Evolutionary conservation across 2,329 filamentous ascomycete genomes (phyloP), one percentile per base, ranked within the genome.

Genomic region (Venturia pyrina): DNA sequence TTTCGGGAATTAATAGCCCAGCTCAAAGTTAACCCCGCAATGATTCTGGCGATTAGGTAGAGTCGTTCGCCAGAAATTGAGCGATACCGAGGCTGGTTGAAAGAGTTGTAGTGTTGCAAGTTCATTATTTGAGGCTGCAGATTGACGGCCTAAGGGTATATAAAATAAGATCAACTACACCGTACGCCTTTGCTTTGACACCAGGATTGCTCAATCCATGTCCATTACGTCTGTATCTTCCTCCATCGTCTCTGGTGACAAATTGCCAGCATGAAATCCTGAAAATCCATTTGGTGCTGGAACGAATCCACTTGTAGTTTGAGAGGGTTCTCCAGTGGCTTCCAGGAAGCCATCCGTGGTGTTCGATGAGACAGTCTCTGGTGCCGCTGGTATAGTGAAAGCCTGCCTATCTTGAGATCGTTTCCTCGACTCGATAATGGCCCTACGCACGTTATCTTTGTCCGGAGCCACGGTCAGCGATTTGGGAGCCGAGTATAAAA

Each of bases 401-500:
- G 56, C 60, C 24, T 66, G 65, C 41, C 65, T 81, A 70, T 89
- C 85, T 64, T 89, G 80, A 43, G 86, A 81, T 65, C 91, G 83
- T 60, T 84, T 84, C 64, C 91, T 83, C 2, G 90, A 86, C 75
- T 96, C 93, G 64, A 93, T 80, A 69, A 97, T 92, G 10, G 91
- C 91, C 75, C 88, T 91, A 67, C 91, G 83, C 68, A 96, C 90
- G 68, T 84, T 88, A 68, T 80, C 80, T 74, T 93, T 89, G 40
- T 88, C 87, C 73, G 87, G 83, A 0, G 91, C 87, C 24, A 96
- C 84, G 0, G 86, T 88, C 69, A 97, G 76, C 19, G 90, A 92
- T 61, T 83, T 82, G 7, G 93, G 92, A 62, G 95, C 86, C 68
- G 82, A 85, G 77, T 98, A 98, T 46, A 98, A 84, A 19, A 99